Evolutionary conservation across 2,329 filamentous ascomycete species (phyloP).

Genomic region (Aspergillus fijiensis): DNA sequence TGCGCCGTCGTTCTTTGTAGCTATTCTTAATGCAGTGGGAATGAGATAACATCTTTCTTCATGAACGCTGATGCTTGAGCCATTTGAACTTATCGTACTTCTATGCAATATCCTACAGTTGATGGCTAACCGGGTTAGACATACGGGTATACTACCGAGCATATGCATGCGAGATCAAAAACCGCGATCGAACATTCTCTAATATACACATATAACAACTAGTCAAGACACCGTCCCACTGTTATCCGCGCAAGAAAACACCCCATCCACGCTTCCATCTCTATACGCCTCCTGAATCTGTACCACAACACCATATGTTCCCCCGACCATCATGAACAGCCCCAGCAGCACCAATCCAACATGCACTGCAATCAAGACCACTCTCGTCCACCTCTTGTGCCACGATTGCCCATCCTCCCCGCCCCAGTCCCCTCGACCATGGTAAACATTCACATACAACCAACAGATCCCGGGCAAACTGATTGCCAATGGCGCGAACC

Average conservation of each 20-base stretch:
- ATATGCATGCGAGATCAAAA: no score
- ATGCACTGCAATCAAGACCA: conserved; percentile 44
- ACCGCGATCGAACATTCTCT: not conserved
- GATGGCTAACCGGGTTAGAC: no score
- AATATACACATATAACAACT: not conserved
- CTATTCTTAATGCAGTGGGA: not conserved
- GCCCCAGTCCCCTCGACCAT: no score
- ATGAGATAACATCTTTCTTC: not conserved
- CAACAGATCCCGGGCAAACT: conserved; percentile 52
- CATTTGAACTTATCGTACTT: no score
- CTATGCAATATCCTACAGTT: no score
- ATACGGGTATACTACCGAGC: no score
- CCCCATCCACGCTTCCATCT: conserved; percentile 13
- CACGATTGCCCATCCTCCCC: no score
- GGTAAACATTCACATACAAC: conserved; percentile 40
- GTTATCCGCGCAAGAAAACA: conserved; percentile 20
- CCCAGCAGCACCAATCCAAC: conserved; percentile 46
- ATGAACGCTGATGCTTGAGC: no score
- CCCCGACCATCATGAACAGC: conserved; percentile 50
- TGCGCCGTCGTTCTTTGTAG: not conserved
- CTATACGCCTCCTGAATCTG: conserved; percentile 19
- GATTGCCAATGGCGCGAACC: conserved; percentile 54
- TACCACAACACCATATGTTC: conserved; percentile 34
- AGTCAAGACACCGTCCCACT: conserved; percentile 6
- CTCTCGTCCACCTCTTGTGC: conserved; percentile 23